A percentile compares a stretch with the other conserved stretches of the same genome.
Conservation (phyloP, 2,329 filamentous ascomycete species). For the Colletotrichum graminicola region DNA sequence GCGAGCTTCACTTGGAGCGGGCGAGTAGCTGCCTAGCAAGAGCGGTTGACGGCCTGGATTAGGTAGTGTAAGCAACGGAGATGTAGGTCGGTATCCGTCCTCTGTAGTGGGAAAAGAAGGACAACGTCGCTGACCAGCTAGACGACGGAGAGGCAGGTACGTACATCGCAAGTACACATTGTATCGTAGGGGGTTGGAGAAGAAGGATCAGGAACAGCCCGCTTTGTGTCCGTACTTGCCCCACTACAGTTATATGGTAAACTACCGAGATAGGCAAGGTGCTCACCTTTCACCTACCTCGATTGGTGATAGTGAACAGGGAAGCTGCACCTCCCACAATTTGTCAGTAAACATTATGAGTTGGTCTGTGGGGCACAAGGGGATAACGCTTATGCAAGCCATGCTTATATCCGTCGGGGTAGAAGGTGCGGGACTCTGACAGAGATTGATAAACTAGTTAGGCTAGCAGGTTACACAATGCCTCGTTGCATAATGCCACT, state of each 20-base stretch:
- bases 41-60: constrained; percentile 14
- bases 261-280: not conserved
- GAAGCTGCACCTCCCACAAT: not conserved
- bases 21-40: not conserved
- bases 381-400: constrained; percentile 21
- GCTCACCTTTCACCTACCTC: too few relatives aligned
- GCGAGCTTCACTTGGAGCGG: not conserved
- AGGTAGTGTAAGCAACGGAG: constrained; percentile 25
- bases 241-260: not conserved
- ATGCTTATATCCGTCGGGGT: constrained; percentile 24
- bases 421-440: not conserved
- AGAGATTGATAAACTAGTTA: not conserved
- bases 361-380: constrained; percentile 5
- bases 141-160: not conserved
- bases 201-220: constrained; percentile 21
- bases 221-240: not conserved
- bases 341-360: not conserved
- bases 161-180: not conserved
- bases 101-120: not conserved
- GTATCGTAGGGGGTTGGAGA: not conserved
- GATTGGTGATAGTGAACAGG: not conserved
- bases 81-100: too few relatives aligned
- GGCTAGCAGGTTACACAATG: not conserved
- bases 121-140: not conserved
- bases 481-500: not conserved